Percentiles rank a stretch among this genome's conserved stretches.
Evolutionary conservation across 2,329 filamentous ascomycete genomes (phyloP).

Genomic region (Cercospora sp.): DNA sequence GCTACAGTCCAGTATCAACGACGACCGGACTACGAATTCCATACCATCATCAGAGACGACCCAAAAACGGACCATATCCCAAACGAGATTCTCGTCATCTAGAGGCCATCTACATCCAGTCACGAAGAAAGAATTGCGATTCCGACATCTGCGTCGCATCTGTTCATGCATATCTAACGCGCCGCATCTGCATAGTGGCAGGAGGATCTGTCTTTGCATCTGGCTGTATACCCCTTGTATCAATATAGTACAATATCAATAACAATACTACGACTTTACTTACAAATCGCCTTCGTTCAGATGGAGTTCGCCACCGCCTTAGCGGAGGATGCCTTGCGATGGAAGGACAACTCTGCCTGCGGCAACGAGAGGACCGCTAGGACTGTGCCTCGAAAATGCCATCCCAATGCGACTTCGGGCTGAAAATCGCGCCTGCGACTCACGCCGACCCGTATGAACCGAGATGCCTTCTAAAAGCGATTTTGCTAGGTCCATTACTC

Average conservation of each 20-base stretch:
- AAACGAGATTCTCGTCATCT: background rate
- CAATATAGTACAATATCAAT: background rate
- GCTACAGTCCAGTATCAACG: background rate
- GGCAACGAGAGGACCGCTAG: background rate
- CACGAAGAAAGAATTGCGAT: background rate
- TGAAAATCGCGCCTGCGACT: background rate
- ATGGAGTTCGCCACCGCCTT: background rate
- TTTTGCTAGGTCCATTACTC: background rate
- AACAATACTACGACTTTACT: background rate
- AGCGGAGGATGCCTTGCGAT: background rate
- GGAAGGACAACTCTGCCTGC: background rate
- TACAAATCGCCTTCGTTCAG: background rate
- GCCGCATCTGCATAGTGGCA: background rate
- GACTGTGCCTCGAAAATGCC: background rate
- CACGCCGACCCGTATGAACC: background rate
- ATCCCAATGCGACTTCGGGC: background rate
- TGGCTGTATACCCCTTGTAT: conserved; percentile 2
- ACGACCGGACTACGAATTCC: background rate
- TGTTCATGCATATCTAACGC: background rate
- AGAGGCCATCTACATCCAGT: background rate
- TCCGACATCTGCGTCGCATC: background rate
- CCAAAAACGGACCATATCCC: background rate
- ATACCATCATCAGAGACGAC: background rate
- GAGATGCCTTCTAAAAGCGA: background rate
- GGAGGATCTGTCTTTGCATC: background rate